Base-by-base conservation (phyloP, 2,329 filamentous ascomycete species). In the Ophiostoma sp. region DNA sequence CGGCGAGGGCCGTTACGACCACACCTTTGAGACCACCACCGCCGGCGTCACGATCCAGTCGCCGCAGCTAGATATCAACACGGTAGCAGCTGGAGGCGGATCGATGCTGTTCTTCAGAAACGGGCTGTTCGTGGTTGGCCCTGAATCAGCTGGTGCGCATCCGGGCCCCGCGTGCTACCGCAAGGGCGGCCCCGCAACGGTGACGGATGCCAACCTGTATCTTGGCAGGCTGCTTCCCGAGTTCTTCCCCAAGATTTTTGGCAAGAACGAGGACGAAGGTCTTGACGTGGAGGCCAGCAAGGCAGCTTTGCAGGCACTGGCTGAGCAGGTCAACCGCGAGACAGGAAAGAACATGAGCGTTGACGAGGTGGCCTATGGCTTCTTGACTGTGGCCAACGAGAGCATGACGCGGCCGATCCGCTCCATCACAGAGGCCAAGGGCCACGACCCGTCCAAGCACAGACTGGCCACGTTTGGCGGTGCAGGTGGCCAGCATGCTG, bases 171-270 rank as follows among this genome's bases (percentile, higher is more conserved):
- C 92, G 0, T 97, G 93, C 73, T 97, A 97, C 77, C 85, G 93
- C 44, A 97, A 97, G 77, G 91, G 89, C 0, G 93, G 93, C 0
- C 93, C 93, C 4, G 83, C 93, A 4, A 95, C 93, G 0, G 93
- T 97, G n/a, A 97, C 93, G 0, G 93, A 97, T 75, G 93, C 93
- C 1, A 97, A 97, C 73, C 78, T 97, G 5, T 92, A 92, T 73
- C 85, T 97, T 0, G 93, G 93, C 0, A 85, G 93, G 52, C 81
- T 98, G 4, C 79, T 97, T 1, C 93, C 93, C 0, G 91, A 96
- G 71, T 96, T 95, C 81, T 97, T 97, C 75, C 93, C 93, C 0
- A 94, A 93, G 76, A 97, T 98, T 69, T 97, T 98, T 74, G 94
- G 94, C 63, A 89, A 92, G 76, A 89, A 93, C 62, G 93, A 97